phyloP scores from a whole-genome alignment of 2,329 filamentous ascomycete species.

The Alternaria dauci region DNA sequence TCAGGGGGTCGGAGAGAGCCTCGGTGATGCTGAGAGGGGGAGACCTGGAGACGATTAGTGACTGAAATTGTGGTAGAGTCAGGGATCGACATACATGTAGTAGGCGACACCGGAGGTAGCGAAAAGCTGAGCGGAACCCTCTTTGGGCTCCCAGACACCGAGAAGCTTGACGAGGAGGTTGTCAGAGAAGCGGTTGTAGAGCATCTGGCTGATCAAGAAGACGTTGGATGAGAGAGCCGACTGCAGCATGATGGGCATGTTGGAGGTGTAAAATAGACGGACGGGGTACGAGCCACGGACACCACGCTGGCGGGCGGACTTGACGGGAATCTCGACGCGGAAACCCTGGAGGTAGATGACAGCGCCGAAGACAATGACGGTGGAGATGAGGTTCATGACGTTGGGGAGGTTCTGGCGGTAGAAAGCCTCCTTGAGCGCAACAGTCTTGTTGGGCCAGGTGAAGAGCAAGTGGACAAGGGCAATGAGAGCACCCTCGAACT shows the following conservation, averaged over 20 bases:
- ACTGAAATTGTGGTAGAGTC: not conserved
- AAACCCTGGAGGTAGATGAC: conserved; percentile 99
- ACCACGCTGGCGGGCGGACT: conserved; percentile 98
- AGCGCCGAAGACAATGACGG: conserved; percentile 89
- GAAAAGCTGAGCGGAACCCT: conserved; percentile 94
- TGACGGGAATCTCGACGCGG: conserved; percentile 99
- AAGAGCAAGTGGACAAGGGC: conserved; percentile 96
- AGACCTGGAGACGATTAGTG: conserved; percentile 58
- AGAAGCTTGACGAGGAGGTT: conserved; percentile 98
- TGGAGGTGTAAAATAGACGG: conserved; percentile 99
- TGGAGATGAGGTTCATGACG: conserved; percentile 97
- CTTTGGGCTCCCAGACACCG: conserved; percentile 97
- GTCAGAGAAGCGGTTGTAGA: conserved; percentile 98
- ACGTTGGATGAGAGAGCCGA: conserved; percentile 98
- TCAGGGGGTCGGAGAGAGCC: conserved; percentile 93
- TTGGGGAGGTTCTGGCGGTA: conserved; percentile 99
- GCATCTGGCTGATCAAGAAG: conserved; percentile 99
- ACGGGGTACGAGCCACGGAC: conserved; percentile 98
- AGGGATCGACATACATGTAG: conserved; percentile 74
- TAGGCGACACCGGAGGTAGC: conserved; percentile 94
- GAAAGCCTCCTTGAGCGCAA: conserved; percentile 97
- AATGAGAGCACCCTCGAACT: conserved; percentile 98
- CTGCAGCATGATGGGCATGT: conserved; percentile 99
- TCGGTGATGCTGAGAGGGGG: conserved; percentile 98
- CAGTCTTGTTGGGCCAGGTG: conserved; percentile 99